A percentile compares a stretch with the other conserved stretches of the same genome.
phyloP scores from a whole-genome alignment of 768 basidiomycete genomes.

The Cubamyces lactineus region DNA sequence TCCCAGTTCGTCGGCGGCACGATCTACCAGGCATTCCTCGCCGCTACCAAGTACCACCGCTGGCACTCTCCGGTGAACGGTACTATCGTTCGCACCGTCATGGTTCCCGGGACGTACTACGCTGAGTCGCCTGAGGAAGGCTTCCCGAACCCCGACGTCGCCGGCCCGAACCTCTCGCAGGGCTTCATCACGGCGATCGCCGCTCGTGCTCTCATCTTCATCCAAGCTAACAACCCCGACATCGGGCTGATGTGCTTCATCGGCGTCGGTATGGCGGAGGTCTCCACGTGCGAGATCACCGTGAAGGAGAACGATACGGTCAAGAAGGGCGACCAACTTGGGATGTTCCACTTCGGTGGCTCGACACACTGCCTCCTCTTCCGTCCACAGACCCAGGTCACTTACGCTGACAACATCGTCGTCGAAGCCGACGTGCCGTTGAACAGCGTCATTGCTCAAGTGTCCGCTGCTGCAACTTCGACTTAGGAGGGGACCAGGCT shows the following conservation, averaged over 20 bases:
- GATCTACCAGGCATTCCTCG: constrained; percentile 61
- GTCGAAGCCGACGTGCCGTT: constrained; percentile 17
- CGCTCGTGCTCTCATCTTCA: constrained; percentile 56
- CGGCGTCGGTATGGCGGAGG: constrained; percentile 62
- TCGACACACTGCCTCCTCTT: constrained; percentile 55
- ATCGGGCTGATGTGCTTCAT: constrained; percentile 64
- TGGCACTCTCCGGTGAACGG: constrained; percentile 65
- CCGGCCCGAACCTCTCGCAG: constrained; percentile 34
- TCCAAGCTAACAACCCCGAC: constrained; percentile 51
- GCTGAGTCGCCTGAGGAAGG: constrained; percentile 38
- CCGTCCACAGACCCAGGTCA: constrained; percentile 33
- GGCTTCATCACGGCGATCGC: constrained; percentile 49
- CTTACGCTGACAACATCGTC: constrained; percentile 2
- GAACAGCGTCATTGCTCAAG: constrained; percentile 18
- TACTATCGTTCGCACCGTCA: constrained; percentile 42
- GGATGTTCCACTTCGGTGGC: constrained; percentile 69
- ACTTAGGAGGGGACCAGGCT: too few species aligned
- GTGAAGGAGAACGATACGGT: constrained; percentile 50
- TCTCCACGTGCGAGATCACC: constrained; percentile 59
- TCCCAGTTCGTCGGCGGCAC: constrained; percentile 53
- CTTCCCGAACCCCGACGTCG: constrained; percentile 33
- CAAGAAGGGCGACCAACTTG: constrained; percentile 57
- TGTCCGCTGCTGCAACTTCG: neutral
- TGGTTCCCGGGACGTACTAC: constrained; percentile 57
- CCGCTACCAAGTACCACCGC: constrained; percentile 58